A percentile compares a stretch with the other conserved stretches of the same genome.
Evolutionary conservation across 2,329 filamentous ascomycete species (phyloP).

Genomic region (Purpureocillium lavendulum): DNA sequence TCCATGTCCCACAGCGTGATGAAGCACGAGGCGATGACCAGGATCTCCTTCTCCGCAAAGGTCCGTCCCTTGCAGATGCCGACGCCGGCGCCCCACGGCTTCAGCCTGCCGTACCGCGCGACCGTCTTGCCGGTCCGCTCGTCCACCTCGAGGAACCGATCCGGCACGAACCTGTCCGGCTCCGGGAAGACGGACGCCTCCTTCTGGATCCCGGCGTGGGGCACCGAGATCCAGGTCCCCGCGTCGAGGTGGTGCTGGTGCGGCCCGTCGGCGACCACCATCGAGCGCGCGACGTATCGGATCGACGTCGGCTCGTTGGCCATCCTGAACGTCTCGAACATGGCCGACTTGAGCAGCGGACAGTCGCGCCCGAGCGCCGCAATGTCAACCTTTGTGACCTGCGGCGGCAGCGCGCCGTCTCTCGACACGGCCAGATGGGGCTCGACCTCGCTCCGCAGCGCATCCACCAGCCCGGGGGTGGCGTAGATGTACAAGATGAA

Average conservation of each 20-base stretch:
- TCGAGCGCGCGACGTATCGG: slow-evolving; percentile 8
- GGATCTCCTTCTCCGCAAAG: slow-evolving; percentile 15
- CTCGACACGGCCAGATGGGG: slow-evolving; percentile 4
- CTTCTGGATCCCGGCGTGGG: slow-evolving; percentile 7
- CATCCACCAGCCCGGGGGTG: slow-evolving; percentile 5
- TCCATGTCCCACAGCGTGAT: too few relatives aligned
- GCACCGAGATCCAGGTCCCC: slow-evolving; percentile 13
- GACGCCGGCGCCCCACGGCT: slow-evolving; percentile 13
- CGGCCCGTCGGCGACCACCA: slow-evolving; percentile 8
- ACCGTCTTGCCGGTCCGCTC: neutral
- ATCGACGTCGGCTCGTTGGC: slow-evolving; percentile 12
- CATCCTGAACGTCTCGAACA: slow-evolving; percentile 14
- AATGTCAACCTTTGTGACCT: slow-evolving; percentile 5
- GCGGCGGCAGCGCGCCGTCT: neutral
- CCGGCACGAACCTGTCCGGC: slow-evolving; percentile 10
- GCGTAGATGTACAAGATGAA: slow-evolving; percentile 11
- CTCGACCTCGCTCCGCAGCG: slow-evolving; percentile 9
- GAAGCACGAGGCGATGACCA: neutral
- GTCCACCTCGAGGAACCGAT: slow-evolving; percentile 11
- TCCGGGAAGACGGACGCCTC: slow-evolving; percentile 10
- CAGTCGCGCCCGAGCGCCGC: slow-evolving; percentile 3
- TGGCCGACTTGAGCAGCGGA: slow-evolving; percentile 12
- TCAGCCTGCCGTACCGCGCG: slow-evolving; percentile 12
- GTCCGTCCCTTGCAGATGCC: slow-evolving; percentile 15
- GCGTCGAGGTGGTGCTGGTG: slow-evolving; percentile 8